Evolutionary conservation across 2,329 filamentous ascomycete species (phyloP), one percentile per base, ranked within the genome.

Genomic region (Sclerotinia glacialis): DNA sequence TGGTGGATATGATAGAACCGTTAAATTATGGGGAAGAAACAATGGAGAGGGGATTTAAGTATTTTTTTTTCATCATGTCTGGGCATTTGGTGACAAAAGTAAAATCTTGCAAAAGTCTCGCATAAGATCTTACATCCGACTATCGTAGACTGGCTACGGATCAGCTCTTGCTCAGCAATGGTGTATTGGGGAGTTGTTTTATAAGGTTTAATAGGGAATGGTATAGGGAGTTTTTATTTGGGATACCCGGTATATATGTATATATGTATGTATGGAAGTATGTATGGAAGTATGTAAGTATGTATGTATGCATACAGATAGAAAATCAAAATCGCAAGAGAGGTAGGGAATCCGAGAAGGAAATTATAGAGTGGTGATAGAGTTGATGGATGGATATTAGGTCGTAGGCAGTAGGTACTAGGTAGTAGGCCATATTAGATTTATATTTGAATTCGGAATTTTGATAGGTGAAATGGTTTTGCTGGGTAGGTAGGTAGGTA

Each of bases 21-120:
- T 98, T 61, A 99, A 99, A 81, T 82, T 99, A 2, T 99, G 95
- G 95, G 92, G 92, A 5, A 86, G 93, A 70, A 94, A 97, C 71
- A 91, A 92, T 75, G 85, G 85, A 66, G 82, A 88, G 71, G 79
- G 79, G 31, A 71, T 85, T 42, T 86, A 66, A 74, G 26, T 3
- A 7, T n/a, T 16, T 16, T 40, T 46, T 37, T 49, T 37, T 37
- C 12, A 3, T 60, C 12, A 60, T 21, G 14, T 23, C 8, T 14
- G 31, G 44, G 44, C n/a, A 44, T 37, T 60, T 21, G 58, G 58
- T 26, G 34, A 37, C 44, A 37, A 61, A 49, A 61, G 44, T 61
- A 49, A 18, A 3, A 46, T 40, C 37, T 14, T 21, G 18, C 28
- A 53, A 53, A 28, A 53, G 18, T 53, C 5, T 49, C 37, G 37